phyloP scores from a whole-genome alignment of 2,329 filamentous ascomycete species.

The Colletotrichum lupini region DNA sequence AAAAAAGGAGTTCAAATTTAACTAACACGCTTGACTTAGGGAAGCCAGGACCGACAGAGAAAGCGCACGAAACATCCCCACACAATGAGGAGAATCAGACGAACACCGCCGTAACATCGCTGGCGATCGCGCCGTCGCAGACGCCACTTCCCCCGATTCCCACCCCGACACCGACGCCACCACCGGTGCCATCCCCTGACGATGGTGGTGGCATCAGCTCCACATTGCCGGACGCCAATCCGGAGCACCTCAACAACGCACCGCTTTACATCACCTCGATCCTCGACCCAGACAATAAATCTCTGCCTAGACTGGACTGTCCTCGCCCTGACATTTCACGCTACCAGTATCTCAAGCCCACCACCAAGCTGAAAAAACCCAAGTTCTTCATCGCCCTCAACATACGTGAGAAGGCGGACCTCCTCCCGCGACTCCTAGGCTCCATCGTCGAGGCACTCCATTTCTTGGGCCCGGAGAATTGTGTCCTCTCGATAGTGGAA shows the following conservation, averaged over 20 bases:
- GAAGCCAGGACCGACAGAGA: no score
- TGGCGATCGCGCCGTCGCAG: neutral
- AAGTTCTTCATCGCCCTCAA: constrained; percentile 66
- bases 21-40: no score
- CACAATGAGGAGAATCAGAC: constrained; percentile 3
- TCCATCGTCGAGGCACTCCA: constrained; percentile 60
- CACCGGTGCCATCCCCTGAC: neutral
- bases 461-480: constrained; percentile 61
- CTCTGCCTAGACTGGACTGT: constrained; percentile 42
- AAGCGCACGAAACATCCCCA: neutral
- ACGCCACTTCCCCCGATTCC: neutral
- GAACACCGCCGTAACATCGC: neutral
- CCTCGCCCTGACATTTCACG: constrained; percentile 38
- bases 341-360: constrained; percentile 30
- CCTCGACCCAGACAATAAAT: constrained; percentile 40
- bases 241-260: constrained; percentile 13
- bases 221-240: constrained; percentile 14
- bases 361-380: constrained; percentile 12
- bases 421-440: constrained; percentile 63
- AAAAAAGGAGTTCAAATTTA: no score
- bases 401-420: constrained; percentile 53
- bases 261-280: constrained; percentile 43
- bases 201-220: neutral
- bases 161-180: neutral
- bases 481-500: constrained; percentile 66